Conservation (phyloP, 352 stramenopile genomes). For the Pythium sukuiense region DNA sequence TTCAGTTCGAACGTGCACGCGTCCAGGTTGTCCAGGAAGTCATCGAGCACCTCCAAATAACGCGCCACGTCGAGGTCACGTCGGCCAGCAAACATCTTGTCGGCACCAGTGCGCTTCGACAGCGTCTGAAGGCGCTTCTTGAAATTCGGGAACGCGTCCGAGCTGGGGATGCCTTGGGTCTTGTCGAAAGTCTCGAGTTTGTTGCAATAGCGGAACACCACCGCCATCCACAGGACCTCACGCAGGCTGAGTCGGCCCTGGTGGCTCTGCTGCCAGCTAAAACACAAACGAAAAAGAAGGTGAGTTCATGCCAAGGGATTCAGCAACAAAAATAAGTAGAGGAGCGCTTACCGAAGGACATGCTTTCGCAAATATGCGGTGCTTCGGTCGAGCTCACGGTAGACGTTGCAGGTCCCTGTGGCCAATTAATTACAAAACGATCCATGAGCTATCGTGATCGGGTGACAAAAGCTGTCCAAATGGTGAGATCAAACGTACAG, state of each 20-base stretch:
- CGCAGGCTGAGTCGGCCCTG: slow-evolving; percentile 67
- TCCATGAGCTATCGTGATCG: not conserved
- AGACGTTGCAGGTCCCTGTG: slow-evolving; percentile 81
- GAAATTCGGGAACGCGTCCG: slow-evolving; percentile 62
- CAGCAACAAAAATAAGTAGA: not conserved
- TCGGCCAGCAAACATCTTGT: slow-evolving; percentile 49
- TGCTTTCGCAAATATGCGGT: slow-evolving; percentile 82
- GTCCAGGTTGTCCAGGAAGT: slow-evolving; percentile 68
- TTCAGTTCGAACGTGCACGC: slow-evolving; percentile 57
- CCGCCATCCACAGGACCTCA: slow-evolving; percentile 80
- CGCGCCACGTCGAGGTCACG: slow-evolving; percentile 54
- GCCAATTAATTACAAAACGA: not conserved
- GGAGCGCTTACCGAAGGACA: slow-evolving; percentile 45
- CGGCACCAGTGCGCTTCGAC: slow-evolving; percentile 56
- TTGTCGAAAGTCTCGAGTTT: slow-evolving; percentile 83
- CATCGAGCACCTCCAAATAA: slow-evolving; percentile 69
- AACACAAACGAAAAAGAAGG: not conserved
- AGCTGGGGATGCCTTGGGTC: slow-evolving; percentile 73
- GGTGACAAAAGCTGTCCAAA: not conserved
- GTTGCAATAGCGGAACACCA: slow-evolving; percentile 82
- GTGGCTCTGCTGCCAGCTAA: slow-evolving; percentile 66
- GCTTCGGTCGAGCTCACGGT: slow-evolving; percentile 79
- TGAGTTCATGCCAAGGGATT: not conserved
- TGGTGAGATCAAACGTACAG: slow-evolving; percentile 38
- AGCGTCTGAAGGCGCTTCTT: slow-evolving; percentile 60